A percentile compares a stretch with the other conserved stretches of the same genome.
Conservation (phyloP, 176 grass and related monocot genomes). For the Tillandsia fasciculata region DNA sequence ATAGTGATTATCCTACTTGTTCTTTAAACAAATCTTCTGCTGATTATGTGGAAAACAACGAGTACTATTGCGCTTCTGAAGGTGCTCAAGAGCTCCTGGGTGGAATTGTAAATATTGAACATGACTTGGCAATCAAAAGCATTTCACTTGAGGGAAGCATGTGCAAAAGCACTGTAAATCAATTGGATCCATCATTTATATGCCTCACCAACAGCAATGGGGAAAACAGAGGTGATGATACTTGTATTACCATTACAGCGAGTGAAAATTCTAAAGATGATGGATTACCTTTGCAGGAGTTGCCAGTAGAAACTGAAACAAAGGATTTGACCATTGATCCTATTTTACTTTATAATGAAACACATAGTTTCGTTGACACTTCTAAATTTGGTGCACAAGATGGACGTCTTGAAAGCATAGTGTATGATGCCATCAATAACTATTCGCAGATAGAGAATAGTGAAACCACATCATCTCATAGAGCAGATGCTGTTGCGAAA, state of each 20-base stretch:
- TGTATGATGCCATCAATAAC: slow-evolving; percentile 16
- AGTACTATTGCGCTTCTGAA: slow-evolving; percentile 4
- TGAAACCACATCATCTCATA: neutral
- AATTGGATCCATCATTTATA: neutral
- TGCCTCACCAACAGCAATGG: neutral
- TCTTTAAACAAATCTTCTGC: slow-evolving; percentile 9
- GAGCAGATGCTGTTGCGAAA: neutral
- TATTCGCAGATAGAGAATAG: slow-evolving; percentile 6
- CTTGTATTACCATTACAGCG: neutral
- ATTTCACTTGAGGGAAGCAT: neutral
- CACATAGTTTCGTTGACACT: slow-evolving; percentile 25
- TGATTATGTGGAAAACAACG: slow-evolving; percentile 6
- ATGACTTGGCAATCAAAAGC: neutral
- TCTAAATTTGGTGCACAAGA: slow-evolving; percentile 16
- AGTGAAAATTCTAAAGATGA: slow-evolving; percentile 6
- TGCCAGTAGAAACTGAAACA: slow-evolving; percentile 5
- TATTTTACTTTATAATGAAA: slow-evolving; percentile 27
- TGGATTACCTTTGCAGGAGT: neutral
- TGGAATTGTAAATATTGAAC: slow-evolving; percentile 7
- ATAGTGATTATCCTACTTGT: slow-evolving; percentile 1
- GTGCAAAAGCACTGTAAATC: neutral
- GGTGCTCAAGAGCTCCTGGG: slow-evolving; percentile 4
- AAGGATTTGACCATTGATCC: slow-evolving; percentile 7
- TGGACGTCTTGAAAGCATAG: slow-evolving; percentile 20
- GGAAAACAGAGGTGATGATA: neutral